These are phyloP conservation scores for Penicillium sp. DNA, from an alignment of 2,329 filamentous ascomycete genomes.

Conservation along the genomic window DNA sequence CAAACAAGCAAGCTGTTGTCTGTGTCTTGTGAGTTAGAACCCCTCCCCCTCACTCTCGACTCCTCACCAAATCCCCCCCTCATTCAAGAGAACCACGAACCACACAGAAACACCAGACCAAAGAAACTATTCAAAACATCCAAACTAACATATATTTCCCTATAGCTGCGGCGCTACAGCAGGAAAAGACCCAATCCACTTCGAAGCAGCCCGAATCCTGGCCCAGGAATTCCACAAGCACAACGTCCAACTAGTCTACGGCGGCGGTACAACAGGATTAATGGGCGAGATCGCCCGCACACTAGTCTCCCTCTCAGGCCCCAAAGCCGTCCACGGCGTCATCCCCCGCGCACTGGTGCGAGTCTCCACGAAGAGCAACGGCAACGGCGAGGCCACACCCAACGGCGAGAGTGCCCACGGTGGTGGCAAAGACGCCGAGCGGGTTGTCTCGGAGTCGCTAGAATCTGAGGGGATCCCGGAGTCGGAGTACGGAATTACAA, in stretches of 20 bases:
- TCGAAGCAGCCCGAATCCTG: slow-evolving; percentile 74
- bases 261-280: slow-evolving; percentile 87
- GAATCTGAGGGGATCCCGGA: slow-evolving; percentile 33
- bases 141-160: not conserved
- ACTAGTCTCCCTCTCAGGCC: slow-evolving; percentile 78
- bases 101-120: not conserved
- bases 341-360: slow-evolving; percentile 83
- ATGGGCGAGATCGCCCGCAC: slow-evolving; percentile 94
- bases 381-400: slow-evolving; percentile 39
- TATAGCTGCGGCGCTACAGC: slow-evolving; percentile 74
- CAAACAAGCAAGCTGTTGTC: slow-evolving; percentile 61
- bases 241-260: slow-evolving; percentile 85
- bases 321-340: slow-evolving; percentile 82
- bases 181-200: slow-evolving; percentile 71
- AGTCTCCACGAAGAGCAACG: slow-evolving; percentile 56
- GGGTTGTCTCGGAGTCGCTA: slow-evolving; percentile 54
- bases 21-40: slow-evolving; percentile 71
- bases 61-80: not conserved
- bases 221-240: slow-evolving; percentile 71
- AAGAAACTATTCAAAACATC: not conserved
- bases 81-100: not conserved
- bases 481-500: slow-evolving; percentile 72
- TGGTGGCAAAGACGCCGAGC: slow-evolving; percentile 47
- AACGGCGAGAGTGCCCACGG: slow-evolving; percentile 42
- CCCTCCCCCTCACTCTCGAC: not conserved